These are phyloP conservation scores for Triticum timopheevii DNA, from an alignment of 176 grass and related monocot genomes.

Conservation along the genomic window DNA sequence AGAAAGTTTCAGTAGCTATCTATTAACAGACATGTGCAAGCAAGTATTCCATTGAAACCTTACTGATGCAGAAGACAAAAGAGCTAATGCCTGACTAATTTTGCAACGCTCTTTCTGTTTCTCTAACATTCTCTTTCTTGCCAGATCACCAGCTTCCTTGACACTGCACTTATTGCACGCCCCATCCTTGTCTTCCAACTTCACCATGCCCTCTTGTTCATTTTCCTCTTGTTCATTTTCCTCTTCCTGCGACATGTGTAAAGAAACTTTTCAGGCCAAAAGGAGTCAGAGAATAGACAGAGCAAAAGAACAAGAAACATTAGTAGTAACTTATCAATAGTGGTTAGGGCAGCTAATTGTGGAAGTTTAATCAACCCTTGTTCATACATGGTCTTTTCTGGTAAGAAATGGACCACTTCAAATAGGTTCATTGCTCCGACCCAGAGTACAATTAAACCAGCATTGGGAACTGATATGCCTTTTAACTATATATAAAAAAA, in stretches of 20 bases:
- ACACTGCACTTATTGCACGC: neutral
- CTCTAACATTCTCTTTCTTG: neutral
- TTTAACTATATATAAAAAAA: neutral
- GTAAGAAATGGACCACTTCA: too few relatives aligned
- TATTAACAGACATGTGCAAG: neutral
- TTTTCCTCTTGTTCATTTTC: neutral
- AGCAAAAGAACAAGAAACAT: neutral
- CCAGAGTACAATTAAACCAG: too few relatives aligned
- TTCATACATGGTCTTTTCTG: too few relatives aligned
- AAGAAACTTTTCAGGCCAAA: neutral
- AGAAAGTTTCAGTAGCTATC: neutral
- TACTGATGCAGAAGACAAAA: neutral
- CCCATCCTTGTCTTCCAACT: neutral
- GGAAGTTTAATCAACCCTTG: too few relatives aligned
- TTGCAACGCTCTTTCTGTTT: slow-evolving; percentile 16
- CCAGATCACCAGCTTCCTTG: neutral
- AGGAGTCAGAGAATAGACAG: neutral
- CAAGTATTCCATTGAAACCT: neutral
- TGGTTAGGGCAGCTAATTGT: too few relatives aligned
- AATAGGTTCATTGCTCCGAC: too few relatives aligned
- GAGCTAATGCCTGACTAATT: slow-evolving; percentile 1
- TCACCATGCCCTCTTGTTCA: neutral
- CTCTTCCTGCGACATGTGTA: neutral
- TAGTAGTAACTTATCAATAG: neutral
- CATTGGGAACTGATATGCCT: neutral